phyloP scores from a whole-genome alignment of 148 eudicot genomes.

The Vaccinium vitisidaea region DNA sequence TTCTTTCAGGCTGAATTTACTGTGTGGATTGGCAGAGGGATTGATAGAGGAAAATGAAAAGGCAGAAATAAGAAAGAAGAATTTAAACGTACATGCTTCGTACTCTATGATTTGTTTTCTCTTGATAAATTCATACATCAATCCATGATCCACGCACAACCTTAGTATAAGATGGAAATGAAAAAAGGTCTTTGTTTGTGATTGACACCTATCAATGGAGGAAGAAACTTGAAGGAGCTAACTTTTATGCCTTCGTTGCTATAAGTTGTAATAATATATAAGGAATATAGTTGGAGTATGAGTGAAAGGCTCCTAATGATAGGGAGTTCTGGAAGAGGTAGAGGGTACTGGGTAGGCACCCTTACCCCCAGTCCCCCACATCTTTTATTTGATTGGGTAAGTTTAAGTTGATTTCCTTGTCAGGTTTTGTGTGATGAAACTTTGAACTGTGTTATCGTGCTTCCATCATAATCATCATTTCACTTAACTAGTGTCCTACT shows the following conservation, averaged over 20 bases:
- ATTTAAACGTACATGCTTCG: background rate
- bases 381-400: background rate
- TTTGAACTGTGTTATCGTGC: background rate
- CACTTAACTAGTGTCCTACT: background rate
- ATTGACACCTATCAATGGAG: background rate
- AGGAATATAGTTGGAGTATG: background rate
- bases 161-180: background rate
- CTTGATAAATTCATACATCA: background rate
- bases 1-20: background rate
- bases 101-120: background rate
- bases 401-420: background rate
- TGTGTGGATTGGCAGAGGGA: background rate
- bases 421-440: background rate
- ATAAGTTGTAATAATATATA: background rate
- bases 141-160: background rate
- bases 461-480: background rate
- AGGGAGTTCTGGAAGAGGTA: background rate
- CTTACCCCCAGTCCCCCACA: background rate
- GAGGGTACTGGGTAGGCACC: background rate
- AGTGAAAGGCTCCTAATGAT: background rate
- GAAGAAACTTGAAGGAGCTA: background rate
- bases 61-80: background rate
- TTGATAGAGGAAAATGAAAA: background rate
- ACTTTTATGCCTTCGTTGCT: background rate
- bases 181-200: background rate